phyloP scores from a whole-genome alignment of 2,329 filamentous ascomycete species.

The Chrysoporthe puriensis region DNA sequence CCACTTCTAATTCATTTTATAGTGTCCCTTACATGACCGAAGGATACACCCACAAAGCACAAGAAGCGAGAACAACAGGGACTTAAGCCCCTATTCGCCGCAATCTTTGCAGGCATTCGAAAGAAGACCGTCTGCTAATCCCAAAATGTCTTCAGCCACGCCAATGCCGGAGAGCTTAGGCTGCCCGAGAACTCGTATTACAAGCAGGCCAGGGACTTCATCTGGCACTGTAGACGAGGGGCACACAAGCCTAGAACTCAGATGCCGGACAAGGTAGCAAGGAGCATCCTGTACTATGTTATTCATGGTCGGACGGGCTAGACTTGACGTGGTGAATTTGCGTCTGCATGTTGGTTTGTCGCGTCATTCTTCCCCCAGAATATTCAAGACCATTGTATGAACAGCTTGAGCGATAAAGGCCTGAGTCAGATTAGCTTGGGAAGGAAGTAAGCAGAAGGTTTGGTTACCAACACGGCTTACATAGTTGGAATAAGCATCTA shows the following conservation, averaged over 20 bases:
- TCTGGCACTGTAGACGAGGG: conserved; percentile 1
- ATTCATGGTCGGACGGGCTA: conserved; percentile 4
- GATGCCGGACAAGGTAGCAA: conserved; percentile 11
- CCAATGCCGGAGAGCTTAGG: conserved; percentile 8
- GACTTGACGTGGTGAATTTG: conserved; percentile 18
- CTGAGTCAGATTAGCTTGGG: neutral
- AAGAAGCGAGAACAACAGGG: no score
- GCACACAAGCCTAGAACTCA: neutral
- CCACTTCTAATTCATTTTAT: neutral
- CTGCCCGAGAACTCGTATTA: conserved; percentile 21
- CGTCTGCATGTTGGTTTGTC: neutral
- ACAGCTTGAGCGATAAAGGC: neutral
- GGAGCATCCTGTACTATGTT: conserved; percentile 6
- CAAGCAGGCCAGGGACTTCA: conserved; percentile 4
- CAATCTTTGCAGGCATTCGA: no score
- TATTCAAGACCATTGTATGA: neutral
- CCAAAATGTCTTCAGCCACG: neutral
- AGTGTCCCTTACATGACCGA: no score
- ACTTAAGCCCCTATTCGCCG: no score
- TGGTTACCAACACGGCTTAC: no score
- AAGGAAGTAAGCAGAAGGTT: neutral
- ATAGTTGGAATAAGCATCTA: no score
- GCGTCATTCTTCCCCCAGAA: neutral
- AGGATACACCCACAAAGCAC: no score
- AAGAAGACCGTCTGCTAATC: no score